Evolutionary conservation across 2,329 filamentous ascomycete species (phyloP).

Genomic region (Trichoderma asperellum): DNA sequence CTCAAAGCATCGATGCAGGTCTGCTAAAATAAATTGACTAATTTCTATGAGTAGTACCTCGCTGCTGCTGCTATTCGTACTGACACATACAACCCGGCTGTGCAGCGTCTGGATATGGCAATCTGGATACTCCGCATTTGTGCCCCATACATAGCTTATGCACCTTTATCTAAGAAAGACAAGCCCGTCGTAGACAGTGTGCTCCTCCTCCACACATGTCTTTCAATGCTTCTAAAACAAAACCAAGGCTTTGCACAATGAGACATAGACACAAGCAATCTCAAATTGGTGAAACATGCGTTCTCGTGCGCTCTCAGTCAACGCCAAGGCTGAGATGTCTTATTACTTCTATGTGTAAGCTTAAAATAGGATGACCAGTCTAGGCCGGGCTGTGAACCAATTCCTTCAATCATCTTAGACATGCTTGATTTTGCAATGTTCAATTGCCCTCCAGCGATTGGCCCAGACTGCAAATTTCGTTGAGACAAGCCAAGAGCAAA

Average conservation of each 20-base stretch:
- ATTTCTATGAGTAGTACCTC: background rate
- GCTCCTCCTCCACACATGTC: constrained; percentile 8
- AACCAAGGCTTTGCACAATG: background rate
- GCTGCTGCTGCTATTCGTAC: background rate
- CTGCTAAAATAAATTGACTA: background rate
- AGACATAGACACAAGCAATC: background rate
- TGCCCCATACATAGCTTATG: constrained; percentile 5
- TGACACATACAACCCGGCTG: constrained; percentile 13
- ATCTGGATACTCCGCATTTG: background rate
- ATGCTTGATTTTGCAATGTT: constrained; percentile 1
- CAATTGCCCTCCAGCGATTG: constrained; percentile 16
- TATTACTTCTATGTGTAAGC: constrained; percentile 4
- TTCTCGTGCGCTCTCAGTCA: background rate
- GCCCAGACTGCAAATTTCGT: background rate
- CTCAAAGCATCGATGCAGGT: constrained; percentile 12
- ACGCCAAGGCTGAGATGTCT: background rate
- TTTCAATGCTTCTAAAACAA: background rate
- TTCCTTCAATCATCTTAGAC: background rate
- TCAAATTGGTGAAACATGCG: background rate
- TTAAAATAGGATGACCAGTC: constrained; percentile 16
- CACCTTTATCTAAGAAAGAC: background rate
- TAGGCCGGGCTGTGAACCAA: background rate
- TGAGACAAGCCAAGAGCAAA: constrained; percentile 24
- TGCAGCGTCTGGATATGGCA: background rate
- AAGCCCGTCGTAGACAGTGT: background rate